A percentile compares a stretch with the other conserved stretches of the same genome.
Conservation (phyloP, 2,329 filamentous ascomycete genomes). For the Huntiella decipiens region DNA sequence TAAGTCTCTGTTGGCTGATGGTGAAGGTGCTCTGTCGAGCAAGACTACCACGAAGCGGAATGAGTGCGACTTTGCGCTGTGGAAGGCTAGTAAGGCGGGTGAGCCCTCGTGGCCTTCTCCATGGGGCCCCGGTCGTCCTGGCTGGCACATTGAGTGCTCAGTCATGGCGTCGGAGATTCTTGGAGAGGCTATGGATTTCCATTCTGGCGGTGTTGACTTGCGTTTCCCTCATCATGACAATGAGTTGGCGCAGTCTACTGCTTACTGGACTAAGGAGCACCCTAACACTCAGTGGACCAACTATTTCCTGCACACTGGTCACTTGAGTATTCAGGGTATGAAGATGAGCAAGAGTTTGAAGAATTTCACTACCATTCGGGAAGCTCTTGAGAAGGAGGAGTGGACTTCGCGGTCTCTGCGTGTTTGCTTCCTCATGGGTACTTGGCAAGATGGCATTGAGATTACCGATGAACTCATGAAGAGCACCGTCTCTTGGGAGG, state of each 20-base stretch:
- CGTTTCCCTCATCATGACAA: slow-evolving; percentile 82
- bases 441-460: slow-evolving; percentile 82
- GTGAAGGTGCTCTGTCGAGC: slow-evolving; percentile 63
- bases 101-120: slow-evolving; percentile 79
- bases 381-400: slow-evolving; percentile 44
- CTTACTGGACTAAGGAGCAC: slow-evolving; percentile 34
- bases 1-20: slow-evolving; percentile 66
- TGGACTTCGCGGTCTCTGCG: slow-evolving; percentile 68
- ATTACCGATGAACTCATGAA: slow-evolving; percentile 60
- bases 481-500: slow-evolving; percentile 14
- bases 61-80: slow-evolving; percentile 73
- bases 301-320: slow-evolving; percentile 91
- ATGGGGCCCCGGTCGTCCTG: slow-evolving; percentile 75
- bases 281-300: slow-evolving; percentile 57
- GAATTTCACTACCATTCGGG: slow-evolving; percentile 85
- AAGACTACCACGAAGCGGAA: slow-evolving; percentile 48
- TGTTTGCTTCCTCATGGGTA: slow-evolving; percentile 71
- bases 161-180: slow-evolving; percentile 88
- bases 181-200: slow-evolving; percentile 72
- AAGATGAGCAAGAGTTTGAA: slow-evolving; percentile 96
- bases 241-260: slow-evolving; percentile 75
- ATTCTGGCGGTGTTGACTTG: slow-evolving; percentile 81
- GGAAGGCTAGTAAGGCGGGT: slow-evolving; percentile 82
- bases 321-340: slow-evolving; percentile 63
- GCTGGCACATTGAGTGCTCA: slow-evolving; percentile 95